Conservation (phyloP, 2,329 filamentous ascomycete genomes). For the Diplodia intermedia region DNA sequence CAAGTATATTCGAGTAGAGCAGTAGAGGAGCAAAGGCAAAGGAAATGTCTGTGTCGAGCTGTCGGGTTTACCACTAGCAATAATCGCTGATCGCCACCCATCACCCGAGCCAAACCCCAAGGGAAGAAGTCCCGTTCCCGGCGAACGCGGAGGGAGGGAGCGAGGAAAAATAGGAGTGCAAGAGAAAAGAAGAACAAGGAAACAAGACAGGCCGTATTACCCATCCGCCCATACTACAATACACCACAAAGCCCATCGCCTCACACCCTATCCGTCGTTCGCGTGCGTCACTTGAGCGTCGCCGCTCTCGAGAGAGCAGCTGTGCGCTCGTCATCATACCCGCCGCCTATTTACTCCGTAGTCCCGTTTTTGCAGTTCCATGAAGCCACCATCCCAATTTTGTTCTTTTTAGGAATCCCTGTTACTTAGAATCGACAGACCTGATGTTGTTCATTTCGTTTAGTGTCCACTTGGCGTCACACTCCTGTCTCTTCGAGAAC, state of each 20-base stretch:
- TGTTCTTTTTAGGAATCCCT: background rate
- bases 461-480: slow-evolving; percentile 33
- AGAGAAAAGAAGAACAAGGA: background rate
- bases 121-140: background rate
- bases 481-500: slow-evolving; percentile 31
- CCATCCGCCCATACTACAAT: background rate
- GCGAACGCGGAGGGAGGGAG: background rate
- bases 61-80: no score
- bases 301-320: background rate
- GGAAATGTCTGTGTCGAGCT: no score
- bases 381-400: background rate
- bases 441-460: slow-evolving; percentile 5
- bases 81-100: no score
- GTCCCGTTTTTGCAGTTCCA: background rate
- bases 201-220: background rate
- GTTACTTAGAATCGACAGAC: background rate
- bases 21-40: no score
- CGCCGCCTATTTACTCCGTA: background rate
- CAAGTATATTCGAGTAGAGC: no score
- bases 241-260: background rate
- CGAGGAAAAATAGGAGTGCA: background rate
- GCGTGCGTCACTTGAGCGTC: background rate
- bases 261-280: background rate
- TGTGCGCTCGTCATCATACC: background rate
- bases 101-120: background rate